Evolutionary conservation across 352 stramenopile genomes (phyloP).

Genomic region (Globisporangium lucens): DNA sequence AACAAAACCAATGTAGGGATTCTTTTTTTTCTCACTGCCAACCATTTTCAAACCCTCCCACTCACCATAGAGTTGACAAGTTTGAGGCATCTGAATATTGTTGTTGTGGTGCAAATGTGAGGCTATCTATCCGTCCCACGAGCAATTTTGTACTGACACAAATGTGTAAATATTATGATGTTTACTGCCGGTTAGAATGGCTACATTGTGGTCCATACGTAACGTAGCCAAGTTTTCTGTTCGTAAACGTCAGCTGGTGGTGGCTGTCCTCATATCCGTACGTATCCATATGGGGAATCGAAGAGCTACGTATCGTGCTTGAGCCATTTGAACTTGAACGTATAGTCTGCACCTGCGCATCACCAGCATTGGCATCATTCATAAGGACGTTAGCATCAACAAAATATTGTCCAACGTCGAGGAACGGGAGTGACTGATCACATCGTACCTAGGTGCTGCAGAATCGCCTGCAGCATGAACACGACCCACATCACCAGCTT

Average conservation of each 20-base stretch:
- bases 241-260: neutral
- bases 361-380: neutral
- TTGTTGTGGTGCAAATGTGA: no score
- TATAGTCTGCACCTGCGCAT: neutral
- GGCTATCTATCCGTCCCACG: neutral
- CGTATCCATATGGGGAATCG: no score
- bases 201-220: neutral
- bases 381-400: no score
- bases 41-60: neutral
- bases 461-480: conserved; percentile 36
- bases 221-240: neutral
- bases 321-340: conserved; percentile 2
- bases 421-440: neutral
- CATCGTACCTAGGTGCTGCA: conserved; percentile 29
- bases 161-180: neutral
- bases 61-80: no score
- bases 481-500: conserved; percentile 46
- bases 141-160: no score
- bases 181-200: neutral
- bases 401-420: neutral
- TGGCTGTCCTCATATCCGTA: neutral
- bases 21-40: neutral
- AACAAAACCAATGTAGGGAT: no score
- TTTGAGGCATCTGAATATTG: neutral
- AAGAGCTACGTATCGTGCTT: neutral